These are phyloP conservation scores for Moniliophthora roreri DNA, from an alignment of 1,284 basidiomycete species.

Conservation along the genomic window DNA sequence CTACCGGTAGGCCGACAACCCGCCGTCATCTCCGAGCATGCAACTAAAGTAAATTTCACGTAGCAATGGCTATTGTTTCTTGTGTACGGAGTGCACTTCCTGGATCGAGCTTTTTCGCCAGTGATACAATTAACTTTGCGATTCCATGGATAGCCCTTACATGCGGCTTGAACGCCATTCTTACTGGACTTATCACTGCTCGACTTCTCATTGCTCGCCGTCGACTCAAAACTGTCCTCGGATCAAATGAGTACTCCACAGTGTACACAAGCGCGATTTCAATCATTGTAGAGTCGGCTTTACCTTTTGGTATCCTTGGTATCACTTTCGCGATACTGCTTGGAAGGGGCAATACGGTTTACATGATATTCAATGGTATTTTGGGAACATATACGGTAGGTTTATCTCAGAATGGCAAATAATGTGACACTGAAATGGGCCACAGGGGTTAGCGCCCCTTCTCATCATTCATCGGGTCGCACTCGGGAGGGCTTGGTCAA, in stretches of 20 bases:
- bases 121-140: conserved; percentile 17
- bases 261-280: conserved; percentile 24
- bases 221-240: conserved; percentile 11
- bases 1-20: conserved; percentile 1
- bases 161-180: conserved; percentile 20
- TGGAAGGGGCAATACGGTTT: conserved; percentile 12
- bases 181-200: conserved; percentile 22
- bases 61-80: conserved; percentile 22
- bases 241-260: conserved; percentile 9
- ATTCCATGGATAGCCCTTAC: conserved; percentile 25
- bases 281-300: conserved; percentile 26
- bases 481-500: conserved; percentile 29
- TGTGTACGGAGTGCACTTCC: conserved; percentile 22
- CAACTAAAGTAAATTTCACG: not conserved
- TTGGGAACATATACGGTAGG: conserved; percentile 16
- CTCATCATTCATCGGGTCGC: conserved; percentile 33
- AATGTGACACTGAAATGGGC: not conserved
- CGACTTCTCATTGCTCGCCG: conserved; percentile 19
- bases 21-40: not conserved
- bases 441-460: conserved; percentile 29
- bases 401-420: not conserved
- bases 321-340: conserved; percentile 19
- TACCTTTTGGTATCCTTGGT: conserved; percentile 22
- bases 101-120: conserved; percentile 16
- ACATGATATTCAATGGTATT: conserved; percentile 16